Conservation (phyloP, 108 stramenopile species). For the Nitzschia putrida region DNA sequence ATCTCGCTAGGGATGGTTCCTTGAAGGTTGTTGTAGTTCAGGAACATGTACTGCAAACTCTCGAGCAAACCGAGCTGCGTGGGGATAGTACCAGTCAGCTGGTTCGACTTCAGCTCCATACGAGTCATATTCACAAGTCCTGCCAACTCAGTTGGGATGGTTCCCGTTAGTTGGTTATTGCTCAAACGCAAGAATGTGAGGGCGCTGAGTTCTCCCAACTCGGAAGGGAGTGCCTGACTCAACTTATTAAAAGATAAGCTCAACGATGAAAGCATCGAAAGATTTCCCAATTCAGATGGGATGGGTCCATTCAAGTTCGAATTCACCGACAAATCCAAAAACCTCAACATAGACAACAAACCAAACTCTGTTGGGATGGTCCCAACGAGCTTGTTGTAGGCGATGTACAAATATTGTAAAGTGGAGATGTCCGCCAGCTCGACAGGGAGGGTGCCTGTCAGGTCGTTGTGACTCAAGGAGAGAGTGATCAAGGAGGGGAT, state of each 20-base stretch:
- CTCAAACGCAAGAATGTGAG: constrained; percentile 6
- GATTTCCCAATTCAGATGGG: constrained; percentile 29
- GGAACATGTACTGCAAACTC: neutral
- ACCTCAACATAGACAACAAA: constrained; percentile 2
- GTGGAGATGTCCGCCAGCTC: neutral
- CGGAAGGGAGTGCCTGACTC: constrained; percentile 8
- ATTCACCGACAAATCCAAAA: constrained; percentile 12
- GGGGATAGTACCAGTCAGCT: constrained; percentile 37
- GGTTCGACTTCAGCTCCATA: constrained; percentile 31
- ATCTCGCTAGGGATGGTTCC: constrained; percentile 1
- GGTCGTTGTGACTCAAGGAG: constrained; percentile 14
- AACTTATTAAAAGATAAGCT: constrained; percentile 33
- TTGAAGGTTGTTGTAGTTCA: constrained; percentile 6
- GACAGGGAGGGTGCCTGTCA: constrained; percentile 5
- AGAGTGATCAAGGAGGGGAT: constrained; percentile 11
- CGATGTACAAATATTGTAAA: constrained; percentile 15
- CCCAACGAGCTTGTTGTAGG: constrained; percentile 25
- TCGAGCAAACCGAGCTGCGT: constrained; percentile 14
- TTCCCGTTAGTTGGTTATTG: constrained; percentile 18
- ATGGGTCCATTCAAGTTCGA: constrained; percentile 29
- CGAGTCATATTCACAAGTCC: constrained; percentile 6
- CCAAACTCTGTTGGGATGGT: constrained; percentile 19
- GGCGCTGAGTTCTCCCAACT: constrained; percentile 4
- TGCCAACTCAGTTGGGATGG: constrained; percentile 6
- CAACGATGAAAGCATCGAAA: constrained; percentile 23